Conservation (phyloP, 2,329 filamentous ascomycete genomes). For the Neonectria magnoliae region DNA sequence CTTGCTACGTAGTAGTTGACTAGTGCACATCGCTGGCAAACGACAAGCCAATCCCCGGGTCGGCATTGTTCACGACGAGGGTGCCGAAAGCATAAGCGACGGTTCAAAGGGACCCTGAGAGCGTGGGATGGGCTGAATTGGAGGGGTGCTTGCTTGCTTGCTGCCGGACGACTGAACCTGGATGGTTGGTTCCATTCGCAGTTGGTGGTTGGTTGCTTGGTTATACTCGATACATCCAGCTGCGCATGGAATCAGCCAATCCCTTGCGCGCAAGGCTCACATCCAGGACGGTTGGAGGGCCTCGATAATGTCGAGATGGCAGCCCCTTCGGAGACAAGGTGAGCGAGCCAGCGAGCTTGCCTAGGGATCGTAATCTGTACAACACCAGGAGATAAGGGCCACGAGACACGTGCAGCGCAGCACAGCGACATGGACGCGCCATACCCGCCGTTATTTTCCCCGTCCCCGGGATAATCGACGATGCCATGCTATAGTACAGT, state of each 20-base stretch:
- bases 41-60: slow-evolving; percentile 11
- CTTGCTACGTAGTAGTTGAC: too few species aligned
- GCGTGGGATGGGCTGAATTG: slow-evolving; percentile 1
- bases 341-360: background rate
- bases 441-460: slow-evolving; percentile 15
- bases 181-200: background rate
- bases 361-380: background rate
- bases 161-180: background rate
- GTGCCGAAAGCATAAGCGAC: background rate
- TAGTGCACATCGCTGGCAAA: background rate
- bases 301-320: slow-evolving; percentile 13
- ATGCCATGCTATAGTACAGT: background rate
- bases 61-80: slow-evolving; percentile 1
- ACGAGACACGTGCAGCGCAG: background rate
- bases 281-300: slow-evolving; percentile 8
- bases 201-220: background rate
- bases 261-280: slow-evolving; percentile 1
- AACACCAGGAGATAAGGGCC: background rate
- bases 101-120: background rate
- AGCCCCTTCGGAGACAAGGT: background rate
- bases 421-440: slow-evolving; percentile 9
- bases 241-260: slow-evolving; percentile 16
- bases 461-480: background rate
- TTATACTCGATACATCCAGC: slow-evolving; percentile 22
- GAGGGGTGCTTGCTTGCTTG: background rate